phyloP scores from a whole-genome alignment of 345 rosid species.

The Salix purpurea region DNA sequence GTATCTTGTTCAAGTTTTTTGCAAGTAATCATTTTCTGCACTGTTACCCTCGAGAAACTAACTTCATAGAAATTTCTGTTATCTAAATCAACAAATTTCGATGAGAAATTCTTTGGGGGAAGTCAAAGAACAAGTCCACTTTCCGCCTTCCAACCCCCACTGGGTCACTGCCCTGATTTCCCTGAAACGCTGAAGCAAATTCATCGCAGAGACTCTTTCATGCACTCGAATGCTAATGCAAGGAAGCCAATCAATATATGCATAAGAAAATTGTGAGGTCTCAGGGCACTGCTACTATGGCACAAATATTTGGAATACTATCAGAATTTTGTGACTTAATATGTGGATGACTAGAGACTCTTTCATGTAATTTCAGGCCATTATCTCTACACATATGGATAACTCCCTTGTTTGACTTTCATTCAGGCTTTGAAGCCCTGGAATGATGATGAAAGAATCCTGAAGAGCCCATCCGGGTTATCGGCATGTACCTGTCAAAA shows the following conservation, averaged over 20 bases:
- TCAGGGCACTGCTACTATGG: neutral
- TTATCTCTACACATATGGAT: neutral
- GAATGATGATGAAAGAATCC: slow-evolving; percentile 79
- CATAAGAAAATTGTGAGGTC: too few species aligned
- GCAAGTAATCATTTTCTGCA: neutral
- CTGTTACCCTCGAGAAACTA: neutral
- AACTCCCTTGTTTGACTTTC: too few species aligned
- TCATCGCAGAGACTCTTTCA: too few species aligned
- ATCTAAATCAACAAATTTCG: too few species aligned
- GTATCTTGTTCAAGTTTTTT: neutral
- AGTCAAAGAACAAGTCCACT: too few species aligned
- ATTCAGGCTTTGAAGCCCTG: slow-evolving; percentile 36
- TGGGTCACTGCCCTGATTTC: too few species aligned
- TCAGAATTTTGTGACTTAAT: too few species aligned
- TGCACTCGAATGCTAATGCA: too few species aligned
- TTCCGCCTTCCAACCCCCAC: too few species aligned
- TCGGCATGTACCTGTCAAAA: slow-evolving; percentile 73
- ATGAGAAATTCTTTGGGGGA: too few species aligned
- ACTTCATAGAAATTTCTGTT: neutral
- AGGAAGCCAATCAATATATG: too few species aligned
- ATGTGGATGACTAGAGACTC: neutral
- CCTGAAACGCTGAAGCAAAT: too few species aligned
- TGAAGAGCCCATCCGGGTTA: slow-evolving; percentile 93
- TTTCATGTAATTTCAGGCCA: neutral
- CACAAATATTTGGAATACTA: neutral